Base-by-base conservation (phyloP, 495 filamentous ascomycete genomes). In the Astrothelium macrocarpum region DNA sequence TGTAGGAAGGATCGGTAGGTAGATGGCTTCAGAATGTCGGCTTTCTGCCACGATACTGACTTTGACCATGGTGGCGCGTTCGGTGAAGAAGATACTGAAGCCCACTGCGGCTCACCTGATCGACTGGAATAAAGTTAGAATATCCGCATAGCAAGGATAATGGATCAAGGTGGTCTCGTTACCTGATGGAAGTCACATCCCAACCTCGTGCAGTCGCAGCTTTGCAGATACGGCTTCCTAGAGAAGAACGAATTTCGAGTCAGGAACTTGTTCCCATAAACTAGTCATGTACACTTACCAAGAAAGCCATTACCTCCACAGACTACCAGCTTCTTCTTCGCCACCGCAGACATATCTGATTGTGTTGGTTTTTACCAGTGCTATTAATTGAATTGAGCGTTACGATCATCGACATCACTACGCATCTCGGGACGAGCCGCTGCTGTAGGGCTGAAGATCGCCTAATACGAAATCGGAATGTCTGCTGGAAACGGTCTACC, bases 241-340 rank as follows among this genome's bases (percentile, higher is more conserved):
- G 53, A 39, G 53, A 43, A 59, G 34, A 61, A 61, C 3, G 12
- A 14, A 14, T 12, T 7, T 36, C 26, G 0, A 29, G 23, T 5
- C 5, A 14, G 34, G 14, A 5, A 14, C 43, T 49, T 18, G 10
- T 3, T 49, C 32, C 56, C 53, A 63, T 45, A 28, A 25, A 12
- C 25, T 14, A 25, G 61, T 29, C 14, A 60, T 4, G 28, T 39
- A 25, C 10, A 25, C 74, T 34, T 68, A 85, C 87, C 87, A 46
- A 98, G 75, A 72, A 98, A 98, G n/a, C 94, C 94, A 71, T 86
- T 96, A 61, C 94, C 94, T 61, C 94, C 94, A 59, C 88, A 93
- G 59, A 98, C 91, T 43, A 97, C 84, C 16, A 98, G 76, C 70
- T 82, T 83, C 77, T 88, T 94, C 59, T 78, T 78, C 32, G 65